Percentiles rank a stretch among this genome's conserved stretches.
These are phyloP conservation scores for Beta vulgaris DNA, from an alignment of 148 eudicot genomes.

Conservation along the genomic window DNA sequence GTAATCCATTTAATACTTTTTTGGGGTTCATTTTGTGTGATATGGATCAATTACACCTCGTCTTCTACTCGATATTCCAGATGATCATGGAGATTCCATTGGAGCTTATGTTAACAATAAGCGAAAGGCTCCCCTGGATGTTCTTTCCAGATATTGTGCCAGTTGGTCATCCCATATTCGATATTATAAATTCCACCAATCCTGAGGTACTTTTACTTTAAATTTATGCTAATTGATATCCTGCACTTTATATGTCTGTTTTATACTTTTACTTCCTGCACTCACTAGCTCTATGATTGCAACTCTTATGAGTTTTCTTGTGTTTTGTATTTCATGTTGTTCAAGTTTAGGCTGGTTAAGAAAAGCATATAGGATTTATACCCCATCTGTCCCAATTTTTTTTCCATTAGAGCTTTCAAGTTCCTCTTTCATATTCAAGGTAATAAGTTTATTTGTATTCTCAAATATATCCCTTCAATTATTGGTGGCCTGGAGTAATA, in stretches of 20 bases:
- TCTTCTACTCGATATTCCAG: conserved; percentile 33
- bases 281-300: too few relatives aligned
- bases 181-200: conserved; percentile 84
- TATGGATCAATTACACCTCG: conserved; percentile 2
- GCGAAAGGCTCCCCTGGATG: conserved; percentile 94
- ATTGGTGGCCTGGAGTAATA: neutral
- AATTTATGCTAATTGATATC: neutral
- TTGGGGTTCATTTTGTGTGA: neutral
- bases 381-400: too few relatives aligned
- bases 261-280: too few relatives aligned
- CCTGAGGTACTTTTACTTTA: conserved; percentile 59
- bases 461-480: neutral
- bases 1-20: neutral
- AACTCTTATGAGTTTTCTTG: too few relatives aligned
- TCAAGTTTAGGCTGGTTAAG: too few relatives aligned
- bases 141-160: conserved; percentile 96
- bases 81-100: conserved; percentile 97
- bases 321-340: too few relatives aligned
- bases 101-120: conserved; percentile 92
- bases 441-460: neutral
- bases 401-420: neutral
- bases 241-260: too few relatives aligned
- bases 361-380: too few relatives aligned
- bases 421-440: neutral
- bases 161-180: conserved; percentile 95